Base-by-base conservation (phyloP, 495 filamentous ascomycete species). In the Xylaria palmicola region DNA sequence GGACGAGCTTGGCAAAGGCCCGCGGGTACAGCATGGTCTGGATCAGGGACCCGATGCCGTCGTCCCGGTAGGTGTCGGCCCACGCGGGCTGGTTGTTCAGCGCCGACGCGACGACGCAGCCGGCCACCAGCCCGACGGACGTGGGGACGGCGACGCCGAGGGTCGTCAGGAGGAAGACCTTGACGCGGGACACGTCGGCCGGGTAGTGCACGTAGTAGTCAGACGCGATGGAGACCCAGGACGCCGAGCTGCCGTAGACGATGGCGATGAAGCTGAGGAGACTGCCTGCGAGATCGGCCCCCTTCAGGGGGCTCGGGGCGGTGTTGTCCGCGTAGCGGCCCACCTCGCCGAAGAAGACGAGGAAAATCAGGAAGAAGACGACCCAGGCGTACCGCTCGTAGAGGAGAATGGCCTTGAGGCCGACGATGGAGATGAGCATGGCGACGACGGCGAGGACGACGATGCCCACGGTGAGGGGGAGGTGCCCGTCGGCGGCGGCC, bases 141-240 rank as follows among this genome's bases (percentile, higher is more conserved):
- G 84, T 86, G 0, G 87, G 81, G 30, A 85, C 77, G 4, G 49
- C 68, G 58, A 76, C 71, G 5, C 80, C 80, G n/a, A 75, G 60
- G 32, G 74, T 72, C 0, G 81, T 82, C 20, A 82, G 54, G 56
- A 72, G 27, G 59, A 86, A 88, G 19, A 87, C 74, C 61, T 81
- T 85, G 47, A 74, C 65, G 49, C 77, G 75, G 19, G 75, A 72
- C 6, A 79, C 82, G 22, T 77, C 69, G 50, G 75, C 77, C 0
- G 85, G 85, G 62, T 86, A 87, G 39, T 86, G 78, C 7, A 84
- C 83, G 65, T 87, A 87, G 65, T 83, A 88, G 63, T 88, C 86
- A 0, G 79, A 78, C 0, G 81, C 83, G 43, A 86, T 83, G 5
- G 85, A 83, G 24, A 77, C 78, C 83, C 86, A 85, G 34, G 79